A percentile compares a stretch with the other conserved stretches of the same genome.
These are phyloP conservation scores for Phytophthora pistaciae DNA, from an alignment of 352 stramenopile genomes.

Conservation along the genomic window DNA sequence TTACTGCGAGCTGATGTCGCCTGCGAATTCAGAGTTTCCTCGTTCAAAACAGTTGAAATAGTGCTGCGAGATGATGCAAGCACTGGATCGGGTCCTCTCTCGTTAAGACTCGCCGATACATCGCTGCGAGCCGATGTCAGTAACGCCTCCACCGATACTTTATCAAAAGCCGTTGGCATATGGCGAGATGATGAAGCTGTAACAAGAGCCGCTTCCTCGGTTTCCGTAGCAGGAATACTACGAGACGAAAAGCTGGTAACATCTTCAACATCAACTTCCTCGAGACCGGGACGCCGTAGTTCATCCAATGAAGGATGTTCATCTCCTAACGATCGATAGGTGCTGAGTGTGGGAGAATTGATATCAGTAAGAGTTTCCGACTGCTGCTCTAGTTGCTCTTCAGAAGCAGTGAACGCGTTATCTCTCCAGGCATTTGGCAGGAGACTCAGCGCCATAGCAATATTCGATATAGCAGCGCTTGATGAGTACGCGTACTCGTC, in stretches of 20 bases:
- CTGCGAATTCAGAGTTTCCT: background rate
- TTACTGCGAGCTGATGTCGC: background rate
- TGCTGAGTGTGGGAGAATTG: constrained; percentile 8
- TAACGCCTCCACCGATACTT: background rate
- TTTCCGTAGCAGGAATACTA: background rate
- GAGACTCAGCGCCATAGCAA: constrained; percentile 40
- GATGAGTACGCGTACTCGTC: constrained; percentile 41
- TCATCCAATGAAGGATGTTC: background rate
- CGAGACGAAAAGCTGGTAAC: background rate
- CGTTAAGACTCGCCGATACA: background rate
- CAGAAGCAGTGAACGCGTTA: constrained; percentile 6
- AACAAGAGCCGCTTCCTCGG: background rate
- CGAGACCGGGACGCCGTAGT: background rate
- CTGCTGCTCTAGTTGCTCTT: background rate
- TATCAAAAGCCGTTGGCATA: background rate
- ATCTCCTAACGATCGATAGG: constrained; percentile 16
- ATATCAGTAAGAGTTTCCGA: background rate
- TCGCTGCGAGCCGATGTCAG: constrained; percentile 2
- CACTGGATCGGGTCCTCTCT: background rate
- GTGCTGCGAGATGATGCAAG: background rate
- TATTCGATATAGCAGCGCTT: constrained; percentile 24
- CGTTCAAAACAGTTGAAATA: background rate
- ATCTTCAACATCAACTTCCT: background rate
- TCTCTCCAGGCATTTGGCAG: constrained; percentile 26
- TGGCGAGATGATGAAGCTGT: background rate